Percentiles rank a stretch among this genome's conserved stretches.
Evolutionary conservation across 2,329 filamentous ascomycete genomes (phyloP).

Genomic region (Mollisia scopiformis): DNA sequence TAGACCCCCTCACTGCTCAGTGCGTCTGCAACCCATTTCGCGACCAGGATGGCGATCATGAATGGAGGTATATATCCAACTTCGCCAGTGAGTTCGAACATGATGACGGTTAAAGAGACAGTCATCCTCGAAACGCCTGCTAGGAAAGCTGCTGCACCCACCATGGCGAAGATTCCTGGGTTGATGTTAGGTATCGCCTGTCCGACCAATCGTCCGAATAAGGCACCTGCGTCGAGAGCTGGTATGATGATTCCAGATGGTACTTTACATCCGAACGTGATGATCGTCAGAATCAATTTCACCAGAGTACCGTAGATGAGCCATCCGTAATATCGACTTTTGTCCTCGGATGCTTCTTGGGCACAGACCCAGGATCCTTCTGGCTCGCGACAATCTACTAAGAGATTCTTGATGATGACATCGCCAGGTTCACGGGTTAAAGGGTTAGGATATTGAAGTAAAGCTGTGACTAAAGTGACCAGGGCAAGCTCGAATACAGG

Average conservation of each 20-base stretch:
- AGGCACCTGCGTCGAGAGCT: conserved; percentile 57
- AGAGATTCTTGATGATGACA: conserved; percentile 56
- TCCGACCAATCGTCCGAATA: conserved; percentile 58
- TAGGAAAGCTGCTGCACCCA: conserved; percentile 60
- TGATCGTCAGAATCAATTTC: conserved; percentile 58
- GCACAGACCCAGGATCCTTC: conserved; percentile 51
- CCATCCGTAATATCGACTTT: conserved; percentile 50
- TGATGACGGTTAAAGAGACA: conserved; percentile 59
- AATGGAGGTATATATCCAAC: conserved; percentile 59
- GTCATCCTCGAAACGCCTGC: conserved; percentile 63
- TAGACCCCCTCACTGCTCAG: conserved; percentile 58
- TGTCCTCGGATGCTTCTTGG: conserved; percentile 46
- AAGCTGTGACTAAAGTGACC: conserved; percentile 54
- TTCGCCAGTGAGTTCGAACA: conserved; percentile 64
- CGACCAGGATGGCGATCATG: conserved; percentile 61
- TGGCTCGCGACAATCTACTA: conserved; percentile 53
- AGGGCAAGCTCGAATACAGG: conserved; percentile 59
- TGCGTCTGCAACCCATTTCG: conserved; percentile 61
- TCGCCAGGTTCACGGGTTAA: conserved; percentile 58
- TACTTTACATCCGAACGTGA: conserved; percentile 63
- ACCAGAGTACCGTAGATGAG: conserved; percentile 55
- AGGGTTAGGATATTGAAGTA: conserved; percentile 59
- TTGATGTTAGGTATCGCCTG: conserved; percentile 45
- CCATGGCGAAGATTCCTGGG: conserved; percentile 64
- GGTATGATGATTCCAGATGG: conserved; percentile 64